Evolutionary conservation across 306 rosid genomes (phyloP), one percentile per base, ranked within the genome.

Genomic region (Inga laurina): DNA sequence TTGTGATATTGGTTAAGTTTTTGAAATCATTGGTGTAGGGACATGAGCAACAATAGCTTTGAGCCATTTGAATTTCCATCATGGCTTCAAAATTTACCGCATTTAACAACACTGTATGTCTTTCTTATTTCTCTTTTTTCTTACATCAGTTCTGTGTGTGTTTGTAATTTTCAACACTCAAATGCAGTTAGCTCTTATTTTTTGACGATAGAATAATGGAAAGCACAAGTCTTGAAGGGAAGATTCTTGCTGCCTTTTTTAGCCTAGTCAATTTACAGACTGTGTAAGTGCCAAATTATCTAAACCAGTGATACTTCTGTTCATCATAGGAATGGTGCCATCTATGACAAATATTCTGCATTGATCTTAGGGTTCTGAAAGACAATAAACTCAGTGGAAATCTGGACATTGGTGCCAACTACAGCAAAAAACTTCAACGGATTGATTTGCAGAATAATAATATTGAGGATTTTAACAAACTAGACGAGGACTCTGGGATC

Each of bases 1-100:
- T 79, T 52, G 49, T 52, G 37, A 67, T 32, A n/a, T 5, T 24
- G 67, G 34, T 22, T 43, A 39, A 82, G 46, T 57, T 72, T 35
- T n/a, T 68, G 4, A 18, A 37, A 72, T 65, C 68, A 73, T 34
- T 79, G 84, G 32, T 85, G 83, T 80, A 88, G 93, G 74, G 92
- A 91, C 52, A 32, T 88, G 85, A 91, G 95, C 89, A 91, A 88
- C 81, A 91, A 88, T 37, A 85, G 76, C 57, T 90, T 91, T 75
- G 75, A 73, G 16, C 51, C 34, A 2, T 27, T 87, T 22, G 80
- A 87, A 80, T 66, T 87, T 79, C 92, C 95, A 35, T 16, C n/a
- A 44, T 90, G 95, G 95, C 43, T 87, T 74, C 66, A 79, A 7
- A 85, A 84, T 44, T 82, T 87, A 2, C 0, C 45, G 43, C 44